Conservation (phyloP, 768 basidiomycete species). For the Rhodotorula diobovata region DNA sequence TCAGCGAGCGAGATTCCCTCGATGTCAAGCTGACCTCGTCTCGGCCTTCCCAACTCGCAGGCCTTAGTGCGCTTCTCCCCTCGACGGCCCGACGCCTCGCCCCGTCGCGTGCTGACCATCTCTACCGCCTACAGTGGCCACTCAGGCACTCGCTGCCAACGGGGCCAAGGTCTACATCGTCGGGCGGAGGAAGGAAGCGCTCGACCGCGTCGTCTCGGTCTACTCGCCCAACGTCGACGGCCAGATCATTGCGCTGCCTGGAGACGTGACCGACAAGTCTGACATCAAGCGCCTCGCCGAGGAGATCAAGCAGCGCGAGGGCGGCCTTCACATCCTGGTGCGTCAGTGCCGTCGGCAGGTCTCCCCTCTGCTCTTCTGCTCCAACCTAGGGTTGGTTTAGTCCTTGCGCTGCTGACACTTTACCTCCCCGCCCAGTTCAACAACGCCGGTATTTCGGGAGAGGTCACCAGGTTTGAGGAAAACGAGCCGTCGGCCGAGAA, state of each 20-base stretch:
- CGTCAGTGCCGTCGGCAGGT: too few relatives aligned
- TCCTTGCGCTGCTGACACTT: too few relatives aligned
- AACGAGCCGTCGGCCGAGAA: background rate
- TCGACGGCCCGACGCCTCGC: too few relatives aligned
- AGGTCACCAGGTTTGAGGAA: background rate
- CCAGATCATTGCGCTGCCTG: conserved; percentile 25
- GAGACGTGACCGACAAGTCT: conserved; percentile 27
- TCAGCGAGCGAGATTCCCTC: too few relatives aligned
- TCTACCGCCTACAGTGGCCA: background rate
- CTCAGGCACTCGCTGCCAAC: conserved; percentile 49
- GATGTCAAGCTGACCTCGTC: background rate
- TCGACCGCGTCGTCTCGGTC: conserved; percentile 22
- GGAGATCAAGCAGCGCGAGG: conserved; percentile 21
- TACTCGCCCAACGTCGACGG: conserved; percentile 8
- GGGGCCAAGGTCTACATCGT: conserved; percentile 54
- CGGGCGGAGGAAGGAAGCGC: conserved; percentile 17
- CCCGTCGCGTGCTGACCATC: background rate
- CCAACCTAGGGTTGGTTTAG: too few relatives aligned
- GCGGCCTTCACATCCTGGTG: conserved; percentile 25
- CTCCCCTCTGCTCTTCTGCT: too few relatives aligned
- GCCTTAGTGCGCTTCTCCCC: background rate
- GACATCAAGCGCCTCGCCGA: conserved; percentile 19
- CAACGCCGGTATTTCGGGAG: conserved; percentile 15
- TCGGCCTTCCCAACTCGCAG: conserved; percentile 20
- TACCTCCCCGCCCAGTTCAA: background rate